Base-by-base conservation (phyloP, 192 early-diverging fungal species). In the Kappamyces sp. region DNA sequence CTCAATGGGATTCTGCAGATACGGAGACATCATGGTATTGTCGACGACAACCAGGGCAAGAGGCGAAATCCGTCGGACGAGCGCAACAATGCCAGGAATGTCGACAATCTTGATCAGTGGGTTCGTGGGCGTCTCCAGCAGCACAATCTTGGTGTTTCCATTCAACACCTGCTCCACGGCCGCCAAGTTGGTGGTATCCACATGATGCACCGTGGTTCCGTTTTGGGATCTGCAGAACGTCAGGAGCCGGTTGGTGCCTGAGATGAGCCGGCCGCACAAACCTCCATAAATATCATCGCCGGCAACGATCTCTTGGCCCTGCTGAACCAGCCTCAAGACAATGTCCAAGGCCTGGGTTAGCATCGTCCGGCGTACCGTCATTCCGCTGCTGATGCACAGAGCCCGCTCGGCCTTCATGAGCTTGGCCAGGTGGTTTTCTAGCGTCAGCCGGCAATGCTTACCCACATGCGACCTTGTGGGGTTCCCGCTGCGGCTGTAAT, bases 11-110 rank as follows among this genome's bases (percentile, higher is more conserved):
- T 83, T 84, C 67, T 93, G 91, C 34, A 94, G 73, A 54, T 91
- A 90, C 41, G 96, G 96, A n/a, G 84, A 86, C 93, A 96, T 94
- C 93, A 98, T 96, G 43, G 96, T 98, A 68, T 98, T 98, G 58
- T 98, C 96, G 7, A 98, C 96, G 2, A 94, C 90, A 1, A 98
- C 86, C 22, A 67, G 41, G 34, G 89, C 89, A 39, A 80, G 69
- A 5, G 92, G 91, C 37, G 84, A 88, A 29, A 63, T n/a, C 51
- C 73, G 75, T 47, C 89, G 87, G 5, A 94, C 91, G 33, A 81
- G 61, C 37, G 72, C 63, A 33, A 79, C 69, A 65, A 96, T 91
- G 38, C 82, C 76, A 14, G 82, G 79, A 35, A 98, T 87, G 68
- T 98, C 93, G 6, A 80, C 86, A 47, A 98, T 89, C 67, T 95